phyloP scores from a whole-genome alignment of 1,284 basidiomycete species.

The Cryptococcus maquisensis region DNA sequence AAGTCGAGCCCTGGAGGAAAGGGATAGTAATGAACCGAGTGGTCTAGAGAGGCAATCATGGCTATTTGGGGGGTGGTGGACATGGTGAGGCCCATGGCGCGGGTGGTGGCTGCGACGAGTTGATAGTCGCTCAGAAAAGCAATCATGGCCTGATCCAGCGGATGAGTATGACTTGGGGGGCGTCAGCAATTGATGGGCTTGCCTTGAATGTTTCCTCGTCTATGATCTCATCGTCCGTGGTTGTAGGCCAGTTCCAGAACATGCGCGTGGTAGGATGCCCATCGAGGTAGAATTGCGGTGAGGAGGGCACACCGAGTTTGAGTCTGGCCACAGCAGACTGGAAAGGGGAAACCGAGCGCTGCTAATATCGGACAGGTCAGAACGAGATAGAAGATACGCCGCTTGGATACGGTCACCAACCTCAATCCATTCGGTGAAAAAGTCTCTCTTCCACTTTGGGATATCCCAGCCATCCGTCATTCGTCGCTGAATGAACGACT shows the following conservation, averaged over 20 bases:
- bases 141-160: conserved; percentile 63
- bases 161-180: background rate
- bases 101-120: conserved; percentile 64
- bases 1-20: conserved; percentile 7
- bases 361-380: conserved; percentile 49
- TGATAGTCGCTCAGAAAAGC: conserved; percentile 78
- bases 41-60: conserved; percentile 79
- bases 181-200: conserved; percentile 12
- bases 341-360: conserved; percentile 65
- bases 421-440: background rate
- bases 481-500: conserved; percentile 51
- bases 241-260: conserved; percentile 70
- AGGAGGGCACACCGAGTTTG: conserved; percentile 7
- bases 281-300: conserved; percentile 15
- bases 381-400: background rate
- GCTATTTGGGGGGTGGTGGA: conserved; percentile 50
- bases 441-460: conserved; percentile 9
- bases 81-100: conserved; percentile 60
- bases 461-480: conserved; percentile 17
- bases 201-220: conserved; percentile 75
- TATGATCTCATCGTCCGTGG: conserved; percentile 57
- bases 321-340: conserved; percentile 52
- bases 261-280: conserved; percentile 52
- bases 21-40: conserved; percentile 75
- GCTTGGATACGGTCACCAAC: background rate